Conservation (phyloP, 2,329 filamentous ascomycete genomes). For the Monilinia fructigena region DNA sequence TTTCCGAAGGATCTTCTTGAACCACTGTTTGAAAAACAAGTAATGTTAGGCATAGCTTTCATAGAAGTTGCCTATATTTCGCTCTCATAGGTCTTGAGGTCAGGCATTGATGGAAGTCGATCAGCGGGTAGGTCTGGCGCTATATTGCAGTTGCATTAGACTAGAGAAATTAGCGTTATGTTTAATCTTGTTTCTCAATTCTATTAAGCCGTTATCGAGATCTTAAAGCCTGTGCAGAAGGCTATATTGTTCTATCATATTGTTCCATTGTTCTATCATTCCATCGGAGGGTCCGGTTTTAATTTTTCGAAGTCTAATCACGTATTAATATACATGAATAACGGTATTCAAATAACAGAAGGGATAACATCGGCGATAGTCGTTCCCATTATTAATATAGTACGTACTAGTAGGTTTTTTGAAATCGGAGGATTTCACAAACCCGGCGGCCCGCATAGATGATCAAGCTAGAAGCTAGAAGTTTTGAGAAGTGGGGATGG, state of each 20-base stretch:
- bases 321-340: neutral
- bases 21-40: neutral
- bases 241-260: constrained; percentile 2
- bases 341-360: neutral
- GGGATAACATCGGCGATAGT: neutral
- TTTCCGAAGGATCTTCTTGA: neutral
- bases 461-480: constrained; percentile 12
- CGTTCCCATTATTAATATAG: neutral
- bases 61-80: neutral
- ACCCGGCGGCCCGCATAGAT: neutral
- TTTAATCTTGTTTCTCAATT: constrained; percentile 5
- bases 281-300: constrained; percentile 6
- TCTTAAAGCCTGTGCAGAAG: neutral
- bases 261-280: neutral
- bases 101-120: constrained; percentile 8
- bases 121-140: constrained; percentile 1
- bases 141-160: constrained; percentile 1
- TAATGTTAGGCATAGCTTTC: neutral
- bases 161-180: neutral
- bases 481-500: neutral
- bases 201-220: constrained; percentile 1
- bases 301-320: neutral
- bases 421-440: neutral
- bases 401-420: neutral
- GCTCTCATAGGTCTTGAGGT: neutral